These are phyloP conservation scores for Penicillium decumbens DNA, from an alignment of 2,329 filamentous ascomycete genomes.

Conservation along the genomic window DNA sequence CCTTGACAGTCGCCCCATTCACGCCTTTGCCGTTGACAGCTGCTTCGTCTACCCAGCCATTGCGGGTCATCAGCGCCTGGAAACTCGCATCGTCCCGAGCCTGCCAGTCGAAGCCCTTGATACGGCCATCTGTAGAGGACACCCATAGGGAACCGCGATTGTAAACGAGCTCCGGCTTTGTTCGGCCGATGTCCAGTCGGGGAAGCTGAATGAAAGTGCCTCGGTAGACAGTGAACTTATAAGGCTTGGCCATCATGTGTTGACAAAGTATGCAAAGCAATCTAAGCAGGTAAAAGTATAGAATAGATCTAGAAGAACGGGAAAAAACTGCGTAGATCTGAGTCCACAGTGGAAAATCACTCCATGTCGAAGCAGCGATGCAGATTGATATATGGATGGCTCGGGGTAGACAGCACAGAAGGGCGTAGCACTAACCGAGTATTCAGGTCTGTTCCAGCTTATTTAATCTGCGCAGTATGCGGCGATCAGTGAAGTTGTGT, in stretches of 20 bases:
- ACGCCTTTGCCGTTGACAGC: conserved; percentile 9
- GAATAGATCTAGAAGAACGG: not conserved
- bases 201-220: conserved; percentile 60
- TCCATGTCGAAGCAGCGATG: not conserved
- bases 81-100: conserved; percentile 24
- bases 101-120: conserved; percentile 35
- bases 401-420: not conserved
- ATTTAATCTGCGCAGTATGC: conserved; percentile 1
- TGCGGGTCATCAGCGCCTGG: conserved; percentile 25
- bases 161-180: conserved; percentile 51
- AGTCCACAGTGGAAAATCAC: no score
- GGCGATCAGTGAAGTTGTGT: not conserved
- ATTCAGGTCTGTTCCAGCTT: conserved; percentile 10
- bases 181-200: conserved; percentile 17
- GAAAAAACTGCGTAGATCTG: no score
- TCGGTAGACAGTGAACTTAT: conserved; percentile 48
- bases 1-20: conserved; percentile 14
- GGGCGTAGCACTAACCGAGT: not conserved
- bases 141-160: conserved; percentile 46
- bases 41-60: conserved; percentile 32
- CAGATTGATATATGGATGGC: not conserved
- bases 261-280: conserved; percentile 11
- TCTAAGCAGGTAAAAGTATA: not conserved
- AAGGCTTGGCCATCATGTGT: conserved; percentile 5
- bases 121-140: conserved; percentile 29